Conservation (phyloP, 2,329 filamentous ascomycete species). For the Emergomyces orientalis region DNA sequence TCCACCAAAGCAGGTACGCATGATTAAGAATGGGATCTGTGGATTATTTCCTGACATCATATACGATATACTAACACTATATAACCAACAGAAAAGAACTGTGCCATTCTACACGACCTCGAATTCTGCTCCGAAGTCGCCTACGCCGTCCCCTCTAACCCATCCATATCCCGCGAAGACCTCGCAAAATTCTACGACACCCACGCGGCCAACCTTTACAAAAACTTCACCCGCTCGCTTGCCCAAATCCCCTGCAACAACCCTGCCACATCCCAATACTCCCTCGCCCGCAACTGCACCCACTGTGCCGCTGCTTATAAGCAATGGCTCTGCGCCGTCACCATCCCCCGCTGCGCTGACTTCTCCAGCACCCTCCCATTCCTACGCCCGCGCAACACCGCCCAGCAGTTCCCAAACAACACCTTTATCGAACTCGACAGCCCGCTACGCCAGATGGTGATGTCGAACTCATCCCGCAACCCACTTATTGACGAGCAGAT, state of each 20-base stretch:
- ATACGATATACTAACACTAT: neutral
- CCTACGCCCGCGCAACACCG: constrained; percentile 63
- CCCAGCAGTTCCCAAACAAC: constrained; percentile 62
- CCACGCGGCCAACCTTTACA: constrained; percentile 59
- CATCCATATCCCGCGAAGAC: constrained; percentile 50
- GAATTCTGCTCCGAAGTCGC: constrained; percentile 79
- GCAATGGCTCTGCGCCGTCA: constrained; percentile 87
- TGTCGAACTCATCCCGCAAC: constrained; percentile 56
- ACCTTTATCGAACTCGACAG: constrained; percentile 26
- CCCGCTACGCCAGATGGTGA: constrained; percentile 28
- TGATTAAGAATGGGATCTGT: neutral
- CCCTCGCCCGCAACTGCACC: constrained; percentile 63
- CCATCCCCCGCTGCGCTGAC: constrained; percentile 86
- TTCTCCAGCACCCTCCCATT: constrained; percentile 50
- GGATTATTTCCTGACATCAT: neutral
- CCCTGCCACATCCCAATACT: constrained; percentile 63
- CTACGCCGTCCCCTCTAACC: constrained; percentile 82
- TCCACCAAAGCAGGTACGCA: constrained; percentile 61
- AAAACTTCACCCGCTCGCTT: constrained; percentile 71
- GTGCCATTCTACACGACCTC: constrained; percentile 77
- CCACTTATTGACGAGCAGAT: constrained; percentile 61
- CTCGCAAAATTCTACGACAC: constrained; percentile 70
- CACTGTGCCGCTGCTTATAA: constrained; percentile 80
- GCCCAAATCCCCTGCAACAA: constrained; percentile 81
- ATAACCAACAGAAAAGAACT: constrained; percentile 53